phyloP scores from a whole-genome alignment of 352 stramenopile genomes.

The Aphanomyces astaci region DNA sequence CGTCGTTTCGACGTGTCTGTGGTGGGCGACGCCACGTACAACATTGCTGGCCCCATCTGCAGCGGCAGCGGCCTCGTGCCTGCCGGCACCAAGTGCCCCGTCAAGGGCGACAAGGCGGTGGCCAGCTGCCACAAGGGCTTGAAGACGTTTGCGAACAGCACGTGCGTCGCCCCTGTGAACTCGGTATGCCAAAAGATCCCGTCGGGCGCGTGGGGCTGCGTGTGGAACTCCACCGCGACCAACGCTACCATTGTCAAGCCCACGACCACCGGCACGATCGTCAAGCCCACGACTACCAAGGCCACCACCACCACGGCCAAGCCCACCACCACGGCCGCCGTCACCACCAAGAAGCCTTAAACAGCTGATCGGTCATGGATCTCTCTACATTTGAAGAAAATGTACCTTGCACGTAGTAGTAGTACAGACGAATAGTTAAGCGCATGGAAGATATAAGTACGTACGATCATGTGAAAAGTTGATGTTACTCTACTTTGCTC shows the following conservation, averaged over 20 bases:
- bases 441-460: too few relatives aligned
- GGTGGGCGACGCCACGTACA: constrained; percentile 35
- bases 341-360: too few relatives aligned
- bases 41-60: constrained; percentile 35
- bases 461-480: too few relatives aligned
- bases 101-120: constrained; percentile 30
- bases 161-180: constrained; percentile 28
- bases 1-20: constrained; percentile 13
- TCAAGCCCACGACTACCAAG: too few relatives aligned
- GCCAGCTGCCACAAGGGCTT: constrained; percentile 29
- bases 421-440: too few relatives aligned
- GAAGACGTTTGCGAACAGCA: not conserved
- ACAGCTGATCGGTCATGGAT: too few relatives aligned
- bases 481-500: too few relatives aligned
- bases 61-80: constrained; percentile 18
- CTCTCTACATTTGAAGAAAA: too few relatives aligned
- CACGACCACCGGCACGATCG: too few relatives aligned
- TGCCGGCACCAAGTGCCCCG: constrained; percentile 29
- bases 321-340: too few relatives aligned
- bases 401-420: too few relatives aligned
- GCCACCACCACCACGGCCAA: not conserved
- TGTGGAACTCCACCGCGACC: not conserved
- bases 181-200: constrained; percentile 25
- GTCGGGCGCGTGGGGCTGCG: constrained; percentile 28
- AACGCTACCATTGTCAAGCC: too few relatives aligned